phyloP scores from a whole-genome alignment of 2,329 filamentous ascomycete genomes.

The Aspergillus pseudotamarii region DNA sequence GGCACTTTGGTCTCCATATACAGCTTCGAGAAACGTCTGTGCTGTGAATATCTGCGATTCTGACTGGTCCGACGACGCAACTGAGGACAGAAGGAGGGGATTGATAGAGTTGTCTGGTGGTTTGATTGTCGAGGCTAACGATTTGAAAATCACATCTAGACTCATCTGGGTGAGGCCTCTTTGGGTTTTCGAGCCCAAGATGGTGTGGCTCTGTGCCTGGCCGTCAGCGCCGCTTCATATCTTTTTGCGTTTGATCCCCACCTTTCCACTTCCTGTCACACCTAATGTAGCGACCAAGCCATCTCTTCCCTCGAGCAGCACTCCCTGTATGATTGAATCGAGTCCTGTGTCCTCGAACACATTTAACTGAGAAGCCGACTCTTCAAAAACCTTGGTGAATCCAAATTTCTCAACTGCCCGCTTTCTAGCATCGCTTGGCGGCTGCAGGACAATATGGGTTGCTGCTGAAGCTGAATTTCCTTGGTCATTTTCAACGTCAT shows the following conservation, averaged over 20 bases:
- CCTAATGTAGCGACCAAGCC: constrained; percentile 88
- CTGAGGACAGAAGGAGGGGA: constrained; percentile 68
- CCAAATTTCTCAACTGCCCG: constrained; percentile 90
- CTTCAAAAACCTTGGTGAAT: constrained; percentile 92
- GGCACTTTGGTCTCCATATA: constrained; percentile 67
- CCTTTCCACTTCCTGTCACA: constrained; percentile 95
- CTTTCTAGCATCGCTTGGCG: constrained; percentile 79
- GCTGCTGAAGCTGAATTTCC: constrained; percentile 41
- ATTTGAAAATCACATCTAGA: constrained; percentile 86
- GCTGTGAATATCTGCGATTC: constrained; percentile 79
- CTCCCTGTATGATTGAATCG: constrained; percentile 74
- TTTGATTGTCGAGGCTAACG: constrained; percentile 72
- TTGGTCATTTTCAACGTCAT: constrained; percentile 39
- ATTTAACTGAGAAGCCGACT: constrained; percentile 80
- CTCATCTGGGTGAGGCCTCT: constrained; percentile 89
- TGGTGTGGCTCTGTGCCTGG: constrained; percentile 80
- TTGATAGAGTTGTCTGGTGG: constrained; percentile 57
- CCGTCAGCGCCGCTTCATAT: background rate
- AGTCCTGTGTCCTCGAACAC: constrained; percentile 81
- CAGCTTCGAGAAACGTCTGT: constrained; percentile 73
- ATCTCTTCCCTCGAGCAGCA: constrained; percentile 82
- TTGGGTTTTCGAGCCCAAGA: constrained; percentile 83
- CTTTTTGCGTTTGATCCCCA: constrained; percentile 40
- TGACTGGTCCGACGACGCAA: constrained; percentile 75
- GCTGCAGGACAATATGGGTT: constrained; percentile 75